Evolutionary conservation across 2,329 filamentous ascomycete genomes (phyloP).

Genomic region (Aspergillus novoparasiticus): DNA sequence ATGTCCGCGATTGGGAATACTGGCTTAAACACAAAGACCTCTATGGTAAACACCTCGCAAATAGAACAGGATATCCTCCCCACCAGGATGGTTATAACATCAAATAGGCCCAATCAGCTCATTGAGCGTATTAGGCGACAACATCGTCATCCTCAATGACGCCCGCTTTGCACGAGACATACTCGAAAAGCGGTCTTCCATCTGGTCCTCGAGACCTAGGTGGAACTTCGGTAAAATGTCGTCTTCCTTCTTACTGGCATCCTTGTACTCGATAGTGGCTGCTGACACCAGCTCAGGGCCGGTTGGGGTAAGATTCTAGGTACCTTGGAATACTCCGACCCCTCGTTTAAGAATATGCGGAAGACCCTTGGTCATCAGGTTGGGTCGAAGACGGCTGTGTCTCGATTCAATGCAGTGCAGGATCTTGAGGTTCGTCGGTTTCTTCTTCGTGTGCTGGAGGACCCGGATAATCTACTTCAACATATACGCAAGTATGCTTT

Average conservation of each 20-base stretch:
- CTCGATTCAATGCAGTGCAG: conserved; percentile 46
- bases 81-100: not conserved
- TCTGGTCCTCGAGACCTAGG: conserved; percentile 29
- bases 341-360: conserved; percentile 42
- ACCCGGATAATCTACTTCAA: conserved; percentile 40
- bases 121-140: conserved; percentile 34
- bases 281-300: conserved; percentile 15
- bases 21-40: conserved; percentile 46
- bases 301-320: conserved; percentile 44
- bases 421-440: conserved; percentile 48
- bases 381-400: conserved; percentile 44
- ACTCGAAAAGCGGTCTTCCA: conserved; percentile 33
- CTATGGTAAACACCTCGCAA: conserved; percentile 27
- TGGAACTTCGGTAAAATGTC: conserved; percentile 34
- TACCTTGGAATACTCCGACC: conserved; percentile 37
- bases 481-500: conserved; percentile 41
- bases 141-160: conserved; percentile 38
- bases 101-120: conserved; percentile 36
- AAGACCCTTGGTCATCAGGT: conserved; percentile 49
- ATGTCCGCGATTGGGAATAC: conserved; percentile 40
- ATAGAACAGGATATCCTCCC: not conserved
- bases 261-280: not conserved
- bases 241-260: not conserved
- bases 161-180: conserved; percentile 31
- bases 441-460: conserved; percentile 44